Evolutionary conservation across 2,329 filamentous ascomycete genomes (phyloP).

Genomic region (Akanthomyces muscarius): DNA sequence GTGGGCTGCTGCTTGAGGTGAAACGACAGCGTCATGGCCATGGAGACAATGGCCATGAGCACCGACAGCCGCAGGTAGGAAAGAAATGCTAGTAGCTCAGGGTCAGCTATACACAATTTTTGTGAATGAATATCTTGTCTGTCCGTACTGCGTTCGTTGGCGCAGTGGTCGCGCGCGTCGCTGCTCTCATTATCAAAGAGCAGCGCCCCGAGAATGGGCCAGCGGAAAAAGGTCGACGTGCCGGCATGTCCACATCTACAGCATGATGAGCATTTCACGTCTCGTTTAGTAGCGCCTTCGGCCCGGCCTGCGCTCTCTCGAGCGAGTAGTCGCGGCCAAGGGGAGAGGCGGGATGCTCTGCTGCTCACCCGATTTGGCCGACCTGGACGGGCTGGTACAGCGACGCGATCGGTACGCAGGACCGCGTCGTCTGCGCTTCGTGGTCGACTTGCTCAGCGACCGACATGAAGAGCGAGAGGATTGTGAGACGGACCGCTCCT

Average conservation of each 20-base stretch:
- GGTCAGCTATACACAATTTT: not conserved
- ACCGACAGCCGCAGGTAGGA: conserved; percentile 86
- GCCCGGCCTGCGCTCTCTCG: too few species aligned
- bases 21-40: conserved; percentile 90
- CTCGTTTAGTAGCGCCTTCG: too few species aligned
- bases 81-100: conserved; percentile 58
- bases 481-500: not conserved
- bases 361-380: conserved; percentile 35
- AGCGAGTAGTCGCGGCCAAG: too few species aligned
- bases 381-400: conserved; percentile 44
- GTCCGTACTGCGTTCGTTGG: conserved; percentile 65
- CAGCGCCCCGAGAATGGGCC: conserved; percentile 62
- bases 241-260: conserved; percentile 25
- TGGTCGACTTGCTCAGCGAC: conserved; percentile 26
- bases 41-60: conserved; percentile 84
- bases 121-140: too few species aligned
- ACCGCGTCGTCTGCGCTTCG: conserved; percentile 35
- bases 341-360: not conserved
- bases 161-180: conserved; percentile 74
- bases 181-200: conserved; percentile 71
- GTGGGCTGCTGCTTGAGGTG: conserved; percentile 75
- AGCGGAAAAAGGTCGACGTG: conserved; percentile 49
- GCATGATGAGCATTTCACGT: not conserved
- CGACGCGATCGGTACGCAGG: conserved; percentile 37
- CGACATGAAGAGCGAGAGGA: not conserved